phyloP scores from a whole-genome alignment of 2,329 filamentous ascomycete genomes.

The Coniochaeta sp. region DNA sequence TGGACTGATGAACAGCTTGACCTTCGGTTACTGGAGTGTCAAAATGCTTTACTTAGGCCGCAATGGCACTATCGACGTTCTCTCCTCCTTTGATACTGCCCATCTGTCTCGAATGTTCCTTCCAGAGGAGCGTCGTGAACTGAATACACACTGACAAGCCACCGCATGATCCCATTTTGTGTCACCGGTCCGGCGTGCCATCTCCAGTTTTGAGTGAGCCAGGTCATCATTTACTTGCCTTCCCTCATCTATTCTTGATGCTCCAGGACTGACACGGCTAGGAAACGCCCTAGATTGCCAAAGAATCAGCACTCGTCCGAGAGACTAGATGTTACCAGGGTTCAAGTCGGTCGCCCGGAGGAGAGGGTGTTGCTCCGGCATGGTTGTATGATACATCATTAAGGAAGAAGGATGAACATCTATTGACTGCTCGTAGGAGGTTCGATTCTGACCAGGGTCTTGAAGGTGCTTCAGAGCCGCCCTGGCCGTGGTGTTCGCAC shows the following conservation, averaged over 20 bases:
- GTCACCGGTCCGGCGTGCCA: background rate
- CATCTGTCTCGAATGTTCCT: no score
- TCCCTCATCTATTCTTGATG: background rate
- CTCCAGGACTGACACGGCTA: background rate
- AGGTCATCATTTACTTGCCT: background rate
- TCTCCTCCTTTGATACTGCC: no score
- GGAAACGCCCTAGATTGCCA: background rate
- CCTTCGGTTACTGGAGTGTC: no score
- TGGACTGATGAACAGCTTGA: no score
- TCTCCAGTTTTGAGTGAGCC: background rate
- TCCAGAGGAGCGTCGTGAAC: background rate
- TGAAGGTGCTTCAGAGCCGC: background rate
- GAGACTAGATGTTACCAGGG: background rate
- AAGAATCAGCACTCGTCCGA: background rate
- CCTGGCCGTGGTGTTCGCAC: no score
- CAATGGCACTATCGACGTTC: no score
- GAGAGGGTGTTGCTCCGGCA: background rate
- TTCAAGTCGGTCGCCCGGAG: background rate
- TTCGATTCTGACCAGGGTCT: no score
- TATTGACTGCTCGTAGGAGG: background rate
- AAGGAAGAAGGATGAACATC: background rate
- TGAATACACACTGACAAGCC: background rate
- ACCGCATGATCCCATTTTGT: background rate
- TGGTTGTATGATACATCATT: background rate
- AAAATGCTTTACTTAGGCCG: no score